Percentiles rank a stretch among this genome's conserved stretches.
Evolutionary conservation across 2,329 filamentous ascomycete genomes (phyloP).

Genomic region (Arthrobotrys pseudoclavata): DNA sequence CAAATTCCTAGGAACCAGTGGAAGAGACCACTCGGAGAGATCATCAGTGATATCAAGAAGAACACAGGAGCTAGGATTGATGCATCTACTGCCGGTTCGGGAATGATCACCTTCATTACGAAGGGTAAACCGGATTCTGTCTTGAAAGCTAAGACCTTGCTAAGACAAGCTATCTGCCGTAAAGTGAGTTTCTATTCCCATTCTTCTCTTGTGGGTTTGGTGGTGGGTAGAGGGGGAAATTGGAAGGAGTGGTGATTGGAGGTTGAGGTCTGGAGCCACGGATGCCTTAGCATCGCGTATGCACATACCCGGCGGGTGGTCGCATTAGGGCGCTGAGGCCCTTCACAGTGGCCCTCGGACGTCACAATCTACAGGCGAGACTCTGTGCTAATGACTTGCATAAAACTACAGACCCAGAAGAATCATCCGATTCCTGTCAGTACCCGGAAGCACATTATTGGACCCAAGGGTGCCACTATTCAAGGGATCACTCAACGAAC

Average conservation of each 20-base stretch:
- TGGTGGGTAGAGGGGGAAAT: constrained; percentile 47
- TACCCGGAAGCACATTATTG: constrained; percentile 89
- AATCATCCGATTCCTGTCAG: constrained; percentile 83
- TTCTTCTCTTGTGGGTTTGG: constrained; percentile 21
- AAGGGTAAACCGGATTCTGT: constrained; percentile 78
- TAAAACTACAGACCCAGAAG: constrained; percentile 66
- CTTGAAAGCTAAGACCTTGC: constrained; percentile 87
- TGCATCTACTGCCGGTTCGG: constrained; percentile 77
- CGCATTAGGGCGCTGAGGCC: constrained; percentile 48
- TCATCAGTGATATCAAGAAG: constrained; percentile 91
- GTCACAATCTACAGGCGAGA: background rate
- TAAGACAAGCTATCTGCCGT: constrained; percentile 86
- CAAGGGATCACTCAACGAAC: constrained; percentile 90
- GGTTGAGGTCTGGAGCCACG: constrained; percentile 51
- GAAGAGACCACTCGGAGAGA: constrained; percentile 86
- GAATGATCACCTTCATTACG: constrained; percentile 84
- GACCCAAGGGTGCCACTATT: constrained; percentile 88
- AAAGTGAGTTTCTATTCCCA: constrained; percentile 73
- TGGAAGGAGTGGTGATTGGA: constrained; percentile 8
- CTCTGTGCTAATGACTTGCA: constrained; percentile 65
- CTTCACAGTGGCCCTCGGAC: constrained; percentile 55
- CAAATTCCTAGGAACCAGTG: constrained; percentile 82
- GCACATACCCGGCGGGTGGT: constrained; percentile 35
- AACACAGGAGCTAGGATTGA: constrained; percentile 88
- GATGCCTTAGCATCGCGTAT: constrained; percentile 33